phyloP scores from a whole-genome alignment of 2,329 filamentous ascomycete genomes.

The Colletotrichum camelliae region DNA sequence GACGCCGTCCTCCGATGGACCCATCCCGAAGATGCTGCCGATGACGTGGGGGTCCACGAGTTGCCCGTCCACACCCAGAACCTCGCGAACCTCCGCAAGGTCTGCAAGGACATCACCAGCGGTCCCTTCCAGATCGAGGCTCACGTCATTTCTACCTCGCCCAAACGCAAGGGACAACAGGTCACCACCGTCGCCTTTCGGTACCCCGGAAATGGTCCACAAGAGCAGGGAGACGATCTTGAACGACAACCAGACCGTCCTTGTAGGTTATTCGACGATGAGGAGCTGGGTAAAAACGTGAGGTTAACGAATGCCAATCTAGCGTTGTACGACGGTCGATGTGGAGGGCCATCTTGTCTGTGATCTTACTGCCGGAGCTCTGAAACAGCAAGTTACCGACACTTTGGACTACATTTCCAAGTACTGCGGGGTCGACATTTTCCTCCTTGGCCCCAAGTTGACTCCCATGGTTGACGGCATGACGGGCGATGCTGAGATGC shows the following conservation, averaged over 20 bases:
- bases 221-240: conserved; percentile 89
- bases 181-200: conserved; percentile 88
- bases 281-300: not conserved
- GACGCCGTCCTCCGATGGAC: conserved; percentile 92
- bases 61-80: conserved; percentile 92
- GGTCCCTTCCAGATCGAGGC: conserved; percentile 77
- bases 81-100: conserved; percentile 75
- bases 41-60: conserved; percentile 84
- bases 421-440: conserved; percentile 95
- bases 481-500: conserved; percentile 81
- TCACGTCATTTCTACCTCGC: conserved; percentile 81
- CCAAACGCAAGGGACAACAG: conserved; percentile 69
- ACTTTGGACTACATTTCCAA: conserved; percentile 86
- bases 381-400: conserved; percentile 78
- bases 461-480: conserved; percentile 77
- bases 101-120: conserved; percentile 84
- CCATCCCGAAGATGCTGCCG: conserved; percentile 84
- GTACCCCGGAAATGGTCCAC: conserved; percentile 84
- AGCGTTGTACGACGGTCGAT: conserved; percentile 94
- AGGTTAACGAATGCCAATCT: conserved; percentile 30
- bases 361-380: conserved; percentile 64
- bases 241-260: conserved; percentile 88
- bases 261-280: conserved; percentile 68
- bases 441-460: conserved; percentile 89
- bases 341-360: conserved; percentile 91